Conservation (phyloP, 495 filamentous ascomycete species). For the Penicillium simplicissimum region DNA sequence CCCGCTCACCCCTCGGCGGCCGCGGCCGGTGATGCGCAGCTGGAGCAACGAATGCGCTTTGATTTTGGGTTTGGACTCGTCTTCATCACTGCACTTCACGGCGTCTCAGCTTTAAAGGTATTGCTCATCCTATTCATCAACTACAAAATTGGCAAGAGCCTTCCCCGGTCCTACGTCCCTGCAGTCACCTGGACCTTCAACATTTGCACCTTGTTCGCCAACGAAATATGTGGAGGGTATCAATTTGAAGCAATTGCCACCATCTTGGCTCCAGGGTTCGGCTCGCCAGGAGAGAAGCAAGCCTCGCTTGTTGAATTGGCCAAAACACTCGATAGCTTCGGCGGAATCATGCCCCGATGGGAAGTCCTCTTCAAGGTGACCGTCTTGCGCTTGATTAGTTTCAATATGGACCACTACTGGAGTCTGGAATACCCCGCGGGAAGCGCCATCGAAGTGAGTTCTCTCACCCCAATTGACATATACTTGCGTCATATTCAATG, state of each 20-base stretch:
- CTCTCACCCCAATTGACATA: not conserved
- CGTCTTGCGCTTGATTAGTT: conserved; percentile 89
- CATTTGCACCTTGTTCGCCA: conserved; percentile 80
- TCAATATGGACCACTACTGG: conserved; percentile 98
- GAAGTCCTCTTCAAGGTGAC: conserved; percentile 97
- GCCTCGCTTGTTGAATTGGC: conserved; percentile 56
- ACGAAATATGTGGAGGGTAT: conserved; percentile 82
- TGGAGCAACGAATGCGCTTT: conserved; percentile 78
- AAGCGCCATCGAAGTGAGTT: conserved; percentile 81
- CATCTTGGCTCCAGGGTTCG: conserved; percentile 44
- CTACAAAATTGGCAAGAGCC: conserved; percentile 68
- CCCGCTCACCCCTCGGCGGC: conserved; percentile 29
- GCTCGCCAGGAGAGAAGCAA: conserved; percentile 28
- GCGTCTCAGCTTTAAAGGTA: conserved; percentile 81
- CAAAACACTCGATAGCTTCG: conserved; percentile 67
- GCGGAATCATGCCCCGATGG: conserved; percentile 85
- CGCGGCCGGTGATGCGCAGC: conserved; percentile 61
- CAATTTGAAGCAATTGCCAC: conserved; percentile 61
- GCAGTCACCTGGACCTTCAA: conserved; percentile 93
- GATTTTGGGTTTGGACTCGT: conserved; percentile 80
- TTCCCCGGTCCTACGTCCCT: conserved; percentile 69
- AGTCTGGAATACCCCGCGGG: conserved; percentile 64
- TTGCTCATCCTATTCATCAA: conserved; percentile 78
- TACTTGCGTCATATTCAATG: conserved; percentile 2
- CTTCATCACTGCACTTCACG: conserved; percentile 79